Evolutionary conservation across 2,329 filamentous ascomycete genomes (phyloP).

Genomic region (Truncatella angustata): DNA sequence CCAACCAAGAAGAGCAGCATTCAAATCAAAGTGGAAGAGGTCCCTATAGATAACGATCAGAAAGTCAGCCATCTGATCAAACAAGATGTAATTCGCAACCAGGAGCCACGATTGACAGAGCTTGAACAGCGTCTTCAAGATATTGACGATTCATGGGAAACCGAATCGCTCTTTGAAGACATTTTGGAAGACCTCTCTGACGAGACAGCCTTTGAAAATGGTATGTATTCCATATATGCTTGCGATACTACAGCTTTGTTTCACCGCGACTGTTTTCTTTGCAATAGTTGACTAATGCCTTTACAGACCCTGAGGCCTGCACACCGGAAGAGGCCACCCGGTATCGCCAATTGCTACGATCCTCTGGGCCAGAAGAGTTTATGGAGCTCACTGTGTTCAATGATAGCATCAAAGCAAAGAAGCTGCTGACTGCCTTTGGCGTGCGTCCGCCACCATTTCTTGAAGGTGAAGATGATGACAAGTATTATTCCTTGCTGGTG

Average conservation of each 20-base stretch:
- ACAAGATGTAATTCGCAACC: conserved; percentile 1
- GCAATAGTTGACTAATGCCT: conserved; percentile 18
- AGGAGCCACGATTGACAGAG: not conserved
- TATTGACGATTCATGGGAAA: conserved; percentile 36
- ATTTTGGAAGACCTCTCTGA: conserved; percentile 43
- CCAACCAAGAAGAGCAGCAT: not conserved
- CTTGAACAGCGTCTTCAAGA: conserved; percentile 15
- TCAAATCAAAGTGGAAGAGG: conserved; percentile 2
- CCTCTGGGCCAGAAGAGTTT: conserved; percentile 76
- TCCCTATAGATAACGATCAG: conserved; percentile 6
- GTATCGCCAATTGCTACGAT: conserved; percentile 69
- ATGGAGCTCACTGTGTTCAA: conserved; percentile 68
- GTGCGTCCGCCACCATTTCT: conserved; percentile 73
- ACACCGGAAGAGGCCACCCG: conserved; percentile 63
- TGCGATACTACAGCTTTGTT: conserved; percentile 13
- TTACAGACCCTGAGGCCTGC: conserved; percentile 25
- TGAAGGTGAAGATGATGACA: conserved; percentile 68
- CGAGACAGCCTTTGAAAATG: conserved; percentile 36
- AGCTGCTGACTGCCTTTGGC: conserved; percentile 82
- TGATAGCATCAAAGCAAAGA: conserved; percentile 72
- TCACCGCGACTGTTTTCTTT: conserved; percentile 7
- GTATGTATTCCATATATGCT: conserved; percentile 16
- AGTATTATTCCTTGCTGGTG: conserved; percentile 72
- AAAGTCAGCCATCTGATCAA: conserved; percentile 8
- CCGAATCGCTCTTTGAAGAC: conserved; percentile 45